phyloP scores from a whole-genome alignment of 352 stramenopile genomes.

The Pythium oligandrum region DNA sequence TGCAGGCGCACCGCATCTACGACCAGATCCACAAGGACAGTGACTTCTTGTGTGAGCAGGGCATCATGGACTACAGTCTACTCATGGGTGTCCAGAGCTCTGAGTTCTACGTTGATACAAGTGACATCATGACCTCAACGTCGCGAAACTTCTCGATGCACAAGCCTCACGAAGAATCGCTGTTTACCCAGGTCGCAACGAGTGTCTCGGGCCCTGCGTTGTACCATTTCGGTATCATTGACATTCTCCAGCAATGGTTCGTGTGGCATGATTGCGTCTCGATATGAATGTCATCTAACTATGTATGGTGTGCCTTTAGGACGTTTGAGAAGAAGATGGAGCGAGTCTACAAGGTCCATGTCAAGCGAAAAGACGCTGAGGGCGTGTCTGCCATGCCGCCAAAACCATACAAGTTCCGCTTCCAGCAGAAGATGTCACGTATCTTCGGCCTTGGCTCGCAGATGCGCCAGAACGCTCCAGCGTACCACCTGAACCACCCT shows the following conservation, averaged over 20 bases:
- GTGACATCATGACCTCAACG: constrained; percentile 36
- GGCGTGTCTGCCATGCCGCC: constrained; percentile 84
- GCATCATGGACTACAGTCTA: constrained; percentile 92
- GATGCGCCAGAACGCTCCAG: constrained; percentile 52
- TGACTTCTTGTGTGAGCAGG: constrained; percentile 84
- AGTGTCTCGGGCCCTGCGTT: constrained; percentile 83
- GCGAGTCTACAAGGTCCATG: constrained; percentile 86
- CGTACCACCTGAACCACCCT: constrained; percentile 71
- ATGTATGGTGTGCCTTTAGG: constrained; percentile 25
- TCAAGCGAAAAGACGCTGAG: constrained; percentile 86
- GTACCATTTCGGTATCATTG: constrained; percentile 91
- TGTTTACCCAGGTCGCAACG: constrained; percentile 79
- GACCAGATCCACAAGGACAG: constrained; percentile 87
- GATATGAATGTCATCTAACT: constrained; percentile 2
- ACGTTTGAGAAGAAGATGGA: constrained; percentile 90
- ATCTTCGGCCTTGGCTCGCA: constrained; percentile 79
- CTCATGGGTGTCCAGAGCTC: constrained; percentile 89
- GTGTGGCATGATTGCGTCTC: constrained; percentile 16
- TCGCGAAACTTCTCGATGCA: constrained; percentile 18
- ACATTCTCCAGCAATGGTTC: constrained; percentile 89
- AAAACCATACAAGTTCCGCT: constrained; percentile 89
- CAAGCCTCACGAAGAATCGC: constrained; percentile 42
- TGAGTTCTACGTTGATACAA: constrained; percentile 85
- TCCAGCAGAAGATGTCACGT: constrained; percentile 88
- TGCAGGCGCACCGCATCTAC: constrained; percentile 78